These are phyloP conservation scores for Neospora caninum DNA, from an alignment of 169 alveolate species.

Conservation along the genomic window DNA sequence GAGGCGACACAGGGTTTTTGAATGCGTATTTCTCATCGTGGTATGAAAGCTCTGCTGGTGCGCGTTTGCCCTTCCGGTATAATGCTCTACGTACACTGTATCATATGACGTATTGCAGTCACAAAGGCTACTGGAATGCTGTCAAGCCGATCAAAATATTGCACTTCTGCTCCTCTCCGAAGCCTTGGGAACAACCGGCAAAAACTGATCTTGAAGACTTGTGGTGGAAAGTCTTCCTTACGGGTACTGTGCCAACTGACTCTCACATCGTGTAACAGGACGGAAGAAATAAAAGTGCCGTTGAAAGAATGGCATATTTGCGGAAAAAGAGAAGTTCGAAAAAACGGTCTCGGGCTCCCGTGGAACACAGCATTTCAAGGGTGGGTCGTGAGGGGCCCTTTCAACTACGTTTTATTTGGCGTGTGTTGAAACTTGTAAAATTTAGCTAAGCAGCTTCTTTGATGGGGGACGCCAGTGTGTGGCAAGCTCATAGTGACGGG, in stretches of 20 bases:
- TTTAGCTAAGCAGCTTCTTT: too few relatives aligned
- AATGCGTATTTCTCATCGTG: slow-evolving; percentile 34
- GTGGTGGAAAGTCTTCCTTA: slow-evolving; percentile 45
- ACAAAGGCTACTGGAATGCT: slow-evolving; percentile 41
- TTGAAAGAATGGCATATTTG: neutral
- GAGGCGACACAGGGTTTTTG: slow-evolving; percentile 39
- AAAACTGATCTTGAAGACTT: slow-evolving; percentile 28
- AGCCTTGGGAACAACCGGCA: slow-evolving; percentile 48
- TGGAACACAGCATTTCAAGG: too few relatives aligned
- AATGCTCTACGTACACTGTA: slow-evolving; percentile 46
- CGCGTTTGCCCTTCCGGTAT: slow-evolving; percentile 52
- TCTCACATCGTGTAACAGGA: neutral
- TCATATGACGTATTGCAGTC: neutral
- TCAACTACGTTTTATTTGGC: too few relatives aligned
- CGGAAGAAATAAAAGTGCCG: too few relatives aligned
- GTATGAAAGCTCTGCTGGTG: slow-evolving; percentile 3
- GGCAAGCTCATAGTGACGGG: too few relatives aligned
- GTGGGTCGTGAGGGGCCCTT: too few relatives aligned
- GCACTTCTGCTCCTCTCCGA: slow-evolving; percentile 54
- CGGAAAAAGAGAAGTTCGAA: neutral
- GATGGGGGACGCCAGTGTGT: too few relatives aligned
- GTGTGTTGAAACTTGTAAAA: too few relatives aligned
- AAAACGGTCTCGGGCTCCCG: neutral
- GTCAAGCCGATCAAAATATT: slow-evolving; percentile 34
- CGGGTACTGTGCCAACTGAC: neutral